These are phyloP conservation scores for Poronia punctata DNA, from an alignment of 495 filamentous ascomycete genomes.

Conservation along the genomic window DNA sequence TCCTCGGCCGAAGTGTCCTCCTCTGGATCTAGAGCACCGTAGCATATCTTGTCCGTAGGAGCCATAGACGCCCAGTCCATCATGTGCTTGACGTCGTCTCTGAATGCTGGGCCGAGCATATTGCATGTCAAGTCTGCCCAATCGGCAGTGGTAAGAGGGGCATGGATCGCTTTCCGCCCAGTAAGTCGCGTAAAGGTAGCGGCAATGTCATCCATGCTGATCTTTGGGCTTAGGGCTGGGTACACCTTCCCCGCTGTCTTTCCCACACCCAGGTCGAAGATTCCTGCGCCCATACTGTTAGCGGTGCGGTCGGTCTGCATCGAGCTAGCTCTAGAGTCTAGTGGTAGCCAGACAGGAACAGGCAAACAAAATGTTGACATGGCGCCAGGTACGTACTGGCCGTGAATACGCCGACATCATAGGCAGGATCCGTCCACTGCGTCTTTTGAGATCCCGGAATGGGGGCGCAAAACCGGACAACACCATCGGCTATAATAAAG, in stretches of 20 bases:
- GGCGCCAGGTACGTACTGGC: not conserved
- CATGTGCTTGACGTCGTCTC: constrained; percentile 3
- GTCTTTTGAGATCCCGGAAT: not conserved
- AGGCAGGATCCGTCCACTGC: not conserved
- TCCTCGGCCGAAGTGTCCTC: constrained; percentile 2
- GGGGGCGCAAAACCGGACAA: constrained; percentile 2
- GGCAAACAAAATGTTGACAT: not conserved
- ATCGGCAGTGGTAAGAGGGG: not conserved
- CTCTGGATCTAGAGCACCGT: constrained; percentile 1
- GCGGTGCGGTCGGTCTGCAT: not conserved
- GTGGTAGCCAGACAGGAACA: not conserved
- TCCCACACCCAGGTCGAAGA: not conserved
- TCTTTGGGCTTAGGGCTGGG: not conserved
- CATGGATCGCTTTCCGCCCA: constrained; percentile 1
- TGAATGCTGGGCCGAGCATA: constrained; percentile 2
- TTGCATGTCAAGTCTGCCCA: not conserved
- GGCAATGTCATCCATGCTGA: constrained; percentile 2
- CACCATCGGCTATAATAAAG: constrained; percentile 1
- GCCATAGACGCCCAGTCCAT: constrained; percentile 1
- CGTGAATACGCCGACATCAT: not conserved
- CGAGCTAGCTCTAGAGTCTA: not conserved
- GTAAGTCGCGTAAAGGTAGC: constrained; percentile 1
- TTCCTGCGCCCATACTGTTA: not conserved
- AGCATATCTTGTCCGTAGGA: constrained; percentile 2
- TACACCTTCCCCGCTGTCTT: constrained; percentile 1